A percentile compares a stretch with the other conserved stretches of the same genome.
These are phyloP conservation scores for Rhizophora mangle DNA, from an alignment of 345 rosid genomes.

Conservation along the genomic window DNA sequence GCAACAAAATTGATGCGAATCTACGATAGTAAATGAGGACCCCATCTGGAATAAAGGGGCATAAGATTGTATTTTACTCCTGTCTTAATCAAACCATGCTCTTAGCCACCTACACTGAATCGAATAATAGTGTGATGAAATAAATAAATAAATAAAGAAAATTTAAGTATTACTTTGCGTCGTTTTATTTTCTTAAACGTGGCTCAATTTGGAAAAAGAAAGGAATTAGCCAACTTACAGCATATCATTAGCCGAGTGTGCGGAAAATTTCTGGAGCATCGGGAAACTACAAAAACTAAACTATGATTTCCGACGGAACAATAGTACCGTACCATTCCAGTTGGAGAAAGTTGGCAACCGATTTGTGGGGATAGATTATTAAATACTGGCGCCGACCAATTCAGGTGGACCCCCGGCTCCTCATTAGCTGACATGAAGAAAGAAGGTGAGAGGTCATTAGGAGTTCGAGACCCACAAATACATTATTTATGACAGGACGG, in stretches of 20 bases:
- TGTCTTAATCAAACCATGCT: not conserved
- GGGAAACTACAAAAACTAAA: constrained; percentile 11
- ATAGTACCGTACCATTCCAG: not conserved
- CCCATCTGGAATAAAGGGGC: not conserved
- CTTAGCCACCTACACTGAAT: not conserved
- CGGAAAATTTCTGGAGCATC: constrained; percentile 1
- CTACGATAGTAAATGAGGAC: not conserved
- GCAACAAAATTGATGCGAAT: not conserved
- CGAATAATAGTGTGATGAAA: not conserved
- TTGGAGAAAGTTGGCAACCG: not conserved
- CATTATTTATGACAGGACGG: not conserved
- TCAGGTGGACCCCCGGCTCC: not conserved
- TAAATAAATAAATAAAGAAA: too few relatives aligned
- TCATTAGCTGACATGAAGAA: not conserved
- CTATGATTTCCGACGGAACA: not conserved
- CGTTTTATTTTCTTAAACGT: too few relatives aligned
- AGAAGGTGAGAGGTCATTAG: not conserved
- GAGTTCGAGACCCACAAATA: not conserved
- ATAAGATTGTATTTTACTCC: not conserved
- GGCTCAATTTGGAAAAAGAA: too few relatives aligned
- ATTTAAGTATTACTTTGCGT: too few relatives aligned
- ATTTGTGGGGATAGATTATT: not conserved
- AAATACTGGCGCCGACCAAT: constrained; percentile 17
- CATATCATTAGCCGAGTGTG: too few relatives aligned
- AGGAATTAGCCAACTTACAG: too few relatives aligned